A percentile compares a stretch with the other conserved stretches of the same genome.
These are phyloP conservation scores for Colletotrichum salicis DNA, from an alignment of 2,329 filamentous ascomycete genomes.

Conservation along the genomic window DNA sequence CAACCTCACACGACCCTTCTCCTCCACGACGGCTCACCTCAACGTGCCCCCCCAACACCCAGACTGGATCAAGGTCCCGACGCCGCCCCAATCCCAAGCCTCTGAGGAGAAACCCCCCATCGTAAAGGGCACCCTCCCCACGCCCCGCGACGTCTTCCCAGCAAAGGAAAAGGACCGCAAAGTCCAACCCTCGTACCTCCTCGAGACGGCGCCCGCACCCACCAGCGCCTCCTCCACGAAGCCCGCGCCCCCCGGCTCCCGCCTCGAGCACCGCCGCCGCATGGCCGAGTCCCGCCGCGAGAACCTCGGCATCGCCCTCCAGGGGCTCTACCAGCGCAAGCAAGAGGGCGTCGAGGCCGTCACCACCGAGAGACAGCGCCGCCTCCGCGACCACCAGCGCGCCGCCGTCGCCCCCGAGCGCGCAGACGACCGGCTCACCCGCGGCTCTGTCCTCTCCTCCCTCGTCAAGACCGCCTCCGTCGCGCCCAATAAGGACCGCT, in stretches of 20 bases:
- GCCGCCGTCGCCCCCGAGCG: constrained; percentile 73
- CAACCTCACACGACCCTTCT: constrained; percentile 43
- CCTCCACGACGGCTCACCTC: constrained; percentile 43
- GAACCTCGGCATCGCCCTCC: constrained; percentile 78
- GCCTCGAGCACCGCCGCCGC: constrained; percentile 72
- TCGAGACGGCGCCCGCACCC: constrained; percentile 67
- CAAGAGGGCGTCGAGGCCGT: constrained; percentile 51
- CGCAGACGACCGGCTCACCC: constrained; percentile 81
- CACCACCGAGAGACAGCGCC: constrained; percentile 54
- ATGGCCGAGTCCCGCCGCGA: constrained; percentile 78
- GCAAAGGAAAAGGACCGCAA: constrained; percentile 68
- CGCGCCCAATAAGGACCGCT: constrained; percentile 71
- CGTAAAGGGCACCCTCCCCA: constrained; percentile 82
- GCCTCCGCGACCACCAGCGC: constrained; percentile 55
- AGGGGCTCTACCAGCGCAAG: constrained; percentile 76
- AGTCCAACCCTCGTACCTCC: constrained; percentile 68
- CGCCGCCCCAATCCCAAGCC: constrained; percentile 81
- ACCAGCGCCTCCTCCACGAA: constrained; percentile 48
- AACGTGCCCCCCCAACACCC: constrained; percentile 81
- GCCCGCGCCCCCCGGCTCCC: constrained; percentile 47
- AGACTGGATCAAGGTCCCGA: constrained; percentile 84
- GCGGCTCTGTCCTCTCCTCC: constrained; percentile 68
- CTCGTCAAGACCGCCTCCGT: constrained; percentile 61
- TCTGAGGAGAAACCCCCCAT: constrained; percentile 57
- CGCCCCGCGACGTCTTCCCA: constrained; percentile 84